Evolutionary conservation across 83 land plant species (phyloP).

Genomic region (Picea abies): DNA sequence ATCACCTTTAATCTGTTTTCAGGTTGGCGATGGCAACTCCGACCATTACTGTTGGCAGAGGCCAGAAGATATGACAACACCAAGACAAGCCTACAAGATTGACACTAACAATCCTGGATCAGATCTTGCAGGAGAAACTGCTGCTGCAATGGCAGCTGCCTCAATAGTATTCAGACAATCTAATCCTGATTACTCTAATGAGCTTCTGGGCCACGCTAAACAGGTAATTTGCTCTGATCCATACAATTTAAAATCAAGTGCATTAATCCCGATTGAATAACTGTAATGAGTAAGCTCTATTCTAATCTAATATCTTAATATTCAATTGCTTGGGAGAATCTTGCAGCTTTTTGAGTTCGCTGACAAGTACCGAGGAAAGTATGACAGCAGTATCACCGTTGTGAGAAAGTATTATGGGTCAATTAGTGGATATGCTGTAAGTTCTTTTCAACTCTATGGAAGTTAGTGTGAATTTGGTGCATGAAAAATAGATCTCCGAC

Average conservation of each 20-base stretch:
- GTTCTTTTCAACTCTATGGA: neutral
- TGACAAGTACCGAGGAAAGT: constrained; percentile 44
- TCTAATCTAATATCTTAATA: neutral
- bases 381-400: constrained; percentile 70
- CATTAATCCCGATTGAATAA: neutral
- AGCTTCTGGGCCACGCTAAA: constrained; percentile 33
- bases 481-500: too few relatives aligned
- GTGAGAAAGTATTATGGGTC: constrained; percentile 84
- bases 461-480: neutral
- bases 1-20: neutral
- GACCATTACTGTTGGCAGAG: constrained; percentile 82
- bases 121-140: constrained; percentile 87
- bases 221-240: constrained; percentile 20
- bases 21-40: constrained; percentile 77
- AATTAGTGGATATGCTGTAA: constrained; percentile 78
- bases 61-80: constrained; percentile 88
- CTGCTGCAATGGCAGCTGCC: constrained; percentile 2
- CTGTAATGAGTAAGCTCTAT: neutral
- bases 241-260: neutral
- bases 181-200: constrained; percentile 48
- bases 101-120: constrained; percentile 63
- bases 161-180: neutral
- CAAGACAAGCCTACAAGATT: constrained; percentile 46
- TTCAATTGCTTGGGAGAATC: neutral
- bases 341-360: constrained; percentile 43